A percentile compares a stretch with the other conserved stretches of the same genome.
Evolutionary conservation across 345 rosid genomes (phyloP).

Genomic region (Bruguiera sexangula): DNA sequence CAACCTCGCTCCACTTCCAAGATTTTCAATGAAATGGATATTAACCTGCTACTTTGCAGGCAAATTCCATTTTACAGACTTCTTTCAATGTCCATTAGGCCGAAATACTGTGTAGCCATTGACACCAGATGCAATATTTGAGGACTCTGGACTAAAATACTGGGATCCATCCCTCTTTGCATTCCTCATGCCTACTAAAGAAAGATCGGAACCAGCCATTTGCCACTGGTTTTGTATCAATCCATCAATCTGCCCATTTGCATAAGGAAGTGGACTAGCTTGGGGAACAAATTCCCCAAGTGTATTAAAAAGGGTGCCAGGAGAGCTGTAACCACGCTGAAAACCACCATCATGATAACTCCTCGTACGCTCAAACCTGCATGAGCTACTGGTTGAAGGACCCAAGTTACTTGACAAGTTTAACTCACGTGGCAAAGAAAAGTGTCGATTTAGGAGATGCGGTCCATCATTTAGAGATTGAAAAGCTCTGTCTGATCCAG

Average conservation of each 20-base stretch:
- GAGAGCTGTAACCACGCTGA: conserved; percentile 44
- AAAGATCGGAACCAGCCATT: conserved; percentile 54
- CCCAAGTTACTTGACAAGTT: conserved; percentile 41
- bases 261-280: conserved; percentile 37
- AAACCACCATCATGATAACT: conserved; percentile 57
- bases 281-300: conserved; percentile 50
- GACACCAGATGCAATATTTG: conserved; percentile 55
- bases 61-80: neutral
- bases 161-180: conserved; percentile 48
- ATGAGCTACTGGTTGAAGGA: conserved; percentile 34
- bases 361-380: conserved; percentile 56
- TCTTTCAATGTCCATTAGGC: conserved; percentile 66
- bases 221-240: conserved; percentile 58
- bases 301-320: conserved; percentile 38
- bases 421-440: conserved; percentile 46
- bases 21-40: conserved; percentile 37
- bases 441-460: conserved; percentile 48
- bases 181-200: conserved; percentile 51
- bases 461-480: conserved; percentile 36
- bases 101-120: conserved; percentile 61
- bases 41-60: conserved; percentile 17
- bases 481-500: conserved; percentile 28
- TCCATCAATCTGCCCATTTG: conserved; percentile 60
- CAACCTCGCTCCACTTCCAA: conserved; percentile 51
- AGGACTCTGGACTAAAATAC: conserved; percentile 43